A percentile compares a stretch with the other conserved stretches of the same genome.
Evolutionary conservation across 345 rosid genomes (phyloP).

Genomic region (Murraya koenigii): DNA sequence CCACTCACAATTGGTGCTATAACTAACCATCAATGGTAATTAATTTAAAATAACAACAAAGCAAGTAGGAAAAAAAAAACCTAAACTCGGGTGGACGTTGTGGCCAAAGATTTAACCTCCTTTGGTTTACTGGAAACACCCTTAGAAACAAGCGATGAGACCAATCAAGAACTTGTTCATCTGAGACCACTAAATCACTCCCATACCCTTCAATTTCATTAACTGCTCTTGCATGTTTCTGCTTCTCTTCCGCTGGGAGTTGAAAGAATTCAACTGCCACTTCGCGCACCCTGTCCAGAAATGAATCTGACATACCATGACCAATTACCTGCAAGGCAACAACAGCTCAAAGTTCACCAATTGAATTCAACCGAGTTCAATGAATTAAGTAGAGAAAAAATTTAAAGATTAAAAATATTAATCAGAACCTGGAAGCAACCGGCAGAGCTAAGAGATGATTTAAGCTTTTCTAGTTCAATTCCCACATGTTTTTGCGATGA

Average conservation of each 20-base stretch:
- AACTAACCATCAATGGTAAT: neutral
- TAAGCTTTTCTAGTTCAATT: conserved; percentile 30
- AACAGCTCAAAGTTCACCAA: neutral
- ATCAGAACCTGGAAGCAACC: conserved; percentile 51
- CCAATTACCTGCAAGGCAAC: conserved; percentile 31
- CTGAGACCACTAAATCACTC: conserved; percentile 40
- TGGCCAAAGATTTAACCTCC: conserved; percentile 47
- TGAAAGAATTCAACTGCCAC: conserved; percentile 37
- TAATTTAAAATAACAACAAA: neutral
- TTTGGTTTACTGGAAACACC: conserved; percentile 39
- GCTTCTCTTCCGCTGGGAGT: conserved; percentile 43
- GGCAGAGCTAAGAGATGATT: conserved; percentile 26
- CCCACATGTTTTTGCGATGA: neutral
- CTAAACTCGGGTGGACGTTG: conserved; percentile 39
- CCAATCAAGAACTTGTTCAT: conserved; percentile 45
- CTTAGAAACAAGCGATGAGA: conserved; percentile 41
- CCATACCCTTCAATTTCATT: conserved; percentile 46
- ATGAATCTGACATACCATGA: conserved; percentile 46
- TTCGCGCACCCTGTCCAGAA: conserved; percentile 37
- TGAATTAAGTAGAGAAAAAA: neutral
- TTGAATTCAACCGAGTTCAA: no score
- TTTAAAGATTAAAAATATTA: neutral
- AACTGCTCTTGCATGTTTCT: conserved; percentile 29
- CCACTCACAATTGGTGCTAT: neutral
- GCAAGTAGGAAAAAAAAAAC: neutral